A percentile compares a stretch with the other conserved stretches of the same genome.
Evolutionary conservation across 805 yeast species (phyloP).

Genomic region (Kregervanrija delftensis): DNA sequence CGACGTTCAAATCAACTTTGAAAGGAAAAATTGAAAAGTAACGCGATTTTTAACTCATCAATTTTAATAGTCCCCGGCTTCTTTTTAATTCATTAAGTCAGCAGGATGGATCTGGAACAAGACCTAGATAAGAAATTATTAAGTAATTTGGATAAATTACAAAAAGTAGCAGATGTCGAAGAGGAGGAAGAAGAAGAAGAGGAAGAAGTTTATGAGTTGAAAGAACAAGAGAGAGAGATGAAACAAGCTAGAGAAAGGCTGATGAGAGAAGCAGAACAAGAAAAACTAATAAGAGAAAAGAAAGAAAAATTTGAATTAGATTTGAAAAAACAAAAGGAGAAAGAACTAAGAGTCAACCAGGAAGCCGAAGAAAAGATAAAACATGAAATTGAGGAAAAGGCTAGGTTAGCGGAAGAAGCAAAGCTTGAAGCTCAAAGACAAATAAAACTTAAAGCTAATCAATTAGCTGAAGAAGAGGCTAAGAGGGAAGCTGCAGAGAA

Average conservation of each 20-base stretch:
- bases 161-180: conserved; percentile 1
- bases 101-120: neutral
- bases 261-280: neutral
- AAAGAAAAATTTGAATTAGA: neutral
- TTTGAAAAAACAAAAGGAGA: too few species aligned
- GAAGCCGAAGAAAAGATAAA: too few species aligned
- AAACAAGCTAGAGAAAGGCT: neutral
- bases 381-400: too few species aligned
- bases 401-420: too few species aligned
- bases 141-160: conserved; percentile 2
- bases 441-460: neutral
- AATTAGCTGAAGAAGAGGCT: neutral
- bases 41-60: too few species aligned
- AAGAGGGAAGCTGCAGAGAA: neutral
- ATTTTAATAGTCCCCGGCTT: conserved; percentile 5
- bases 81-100: too few species aligned
- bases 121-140: neutral
- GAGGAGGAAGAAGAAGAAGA: conserved; percentile 4
- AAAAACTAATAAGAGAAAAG: neutral
- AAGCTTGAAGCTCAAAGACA: neutral
- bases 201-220: conserved; percentile 3
- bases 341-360: too few species aligned
- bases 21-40: too few species aligned
- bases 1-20: too few species aligned
- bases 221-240: neutral